phyloP scores from a whole-genome alignment of 805 yeast species.

The Candida mattraensis region DNA sequence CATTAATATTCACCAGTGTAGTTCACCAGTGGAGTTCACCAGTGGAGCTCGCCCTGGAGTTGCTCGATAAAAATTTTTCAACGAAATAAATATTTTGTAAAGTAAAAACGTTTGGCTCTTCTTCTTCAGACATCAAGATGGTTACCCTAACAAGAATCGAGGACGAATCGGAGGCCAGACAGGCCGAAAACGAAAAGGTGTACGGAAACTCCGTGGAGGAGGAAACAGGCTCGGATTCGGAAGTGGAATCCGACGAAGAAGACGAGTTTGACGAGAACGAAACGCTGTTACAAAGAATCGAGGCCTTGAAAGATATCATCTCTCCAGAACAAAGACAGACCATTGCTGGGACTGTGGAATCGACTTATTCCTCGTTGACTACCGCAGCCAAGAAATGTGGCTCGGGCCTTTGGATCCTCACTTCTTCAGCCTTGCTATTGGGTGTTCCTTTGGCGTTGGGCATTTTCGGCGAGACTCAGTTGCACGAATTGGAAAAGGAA shows the following conservation, averaged over 20 bases:
- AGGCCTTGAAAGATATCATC: constrained; percentile 87
- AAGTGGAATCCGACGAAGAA: constrained; percentile 57
- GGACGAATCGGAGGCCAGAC: constrained; percentile 41
- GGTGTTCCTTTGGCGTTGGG: constrained; percentile 93
- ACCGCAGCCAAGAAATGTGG: constrained; percentile 63
- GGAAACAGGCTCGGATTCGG: constrained; percentile 38
- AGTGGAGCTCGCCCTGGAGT: too few relatives aligned
- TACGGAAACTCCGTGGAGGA: constrained; percentile 32
- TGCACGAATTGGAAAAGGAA: constrained; percentile 91
- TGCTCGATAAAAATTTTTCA: constrained; percentile 13
- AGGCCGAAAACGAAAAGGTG: constrained; percentile 28
- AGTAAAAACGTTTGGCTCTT: neutral
- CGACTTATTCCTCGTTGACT: constrained; percentile 41
- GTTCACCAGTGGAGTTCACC: too few relatives aligned
- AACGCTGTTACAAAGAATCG: constrained; percentile 80
- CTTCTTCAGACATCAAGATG: constrained; percentile 40
- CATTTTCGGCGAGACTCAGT: constrained; percentile 88
- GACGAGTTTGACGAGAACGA: constrained; percentile 84
- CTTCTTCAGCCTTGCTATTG: constrained; percentile 79
- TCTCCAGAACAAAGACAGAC: constrained; percentile 80
- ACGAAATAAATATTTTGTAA: too few relatives aligned
- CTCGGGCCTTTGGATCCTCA: constrained; percentile 76
- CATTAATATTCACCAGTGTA: too few relatives aligned
- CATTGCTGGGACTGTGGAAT: constrained; percentile 31
- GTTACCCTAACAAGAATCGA: constrained; percentile 74